Evolutionary conservation across 257 asterid genomes (phyloP).

Genomic region (Solanum okadae): DNA sequence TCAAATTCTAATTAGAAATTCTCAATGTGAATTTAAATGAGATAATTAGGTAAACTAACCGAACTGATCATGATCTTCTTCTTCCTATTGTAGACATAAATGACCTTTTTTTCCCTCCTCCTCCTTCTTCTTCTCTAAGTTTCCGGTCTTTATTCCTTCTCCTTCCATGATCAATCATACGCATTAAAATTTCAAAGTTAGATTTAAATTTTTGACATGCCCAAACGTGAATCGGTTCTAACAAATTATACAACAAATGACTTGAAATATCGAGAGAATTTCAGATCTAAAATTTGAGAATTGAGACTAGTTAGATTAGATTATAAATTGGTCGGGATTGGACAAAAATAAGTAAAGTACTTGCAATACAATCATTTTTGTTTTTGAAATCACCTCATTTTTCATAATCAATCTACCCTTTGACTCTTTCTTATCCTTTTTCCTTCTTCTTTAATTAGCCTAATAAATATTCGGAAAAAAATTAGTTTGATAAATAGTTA

Average conservation of each 20-base stretch:
- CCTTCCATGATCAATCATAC: no score
- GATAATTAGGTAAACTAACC: no score
- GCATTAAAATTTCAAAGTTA: neutral
- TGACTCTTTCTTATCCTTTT: neutral
- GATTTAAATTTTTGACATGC: neutral
- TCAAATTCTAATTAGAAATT: no score
- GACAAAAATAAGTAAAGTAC: neutral
- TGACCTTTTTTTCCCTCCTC: no score
- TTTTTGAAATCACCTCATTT: no score
- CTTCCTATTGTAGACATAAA: no score
- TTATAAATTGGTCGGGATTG: neutral
- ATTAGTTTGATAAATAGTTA: neutral
- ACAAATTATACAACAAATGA: no score
- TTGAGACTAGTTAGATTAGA: neutral
- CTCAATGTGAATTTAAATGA: no score
- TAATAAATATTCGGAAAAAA: no score
- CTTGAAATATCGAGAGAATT: neutral
- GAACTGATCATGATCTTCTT: no score
- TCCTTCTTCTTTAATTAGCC: neutral
- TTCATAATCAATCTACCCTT: neutral
- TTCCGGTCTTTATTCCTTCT: neutral
- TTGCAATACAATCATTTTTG: neutral
- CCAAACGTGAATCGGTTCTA: no score
- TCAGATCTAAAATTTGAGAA: neutral
- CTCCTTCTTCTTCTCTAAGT: no score